These are phyloP conservation scores for Fusarium praegraminearum DNA, from an alignment of 2,329 filamentous ascomycete genomes.

Conservation along the genomic window DNA sequence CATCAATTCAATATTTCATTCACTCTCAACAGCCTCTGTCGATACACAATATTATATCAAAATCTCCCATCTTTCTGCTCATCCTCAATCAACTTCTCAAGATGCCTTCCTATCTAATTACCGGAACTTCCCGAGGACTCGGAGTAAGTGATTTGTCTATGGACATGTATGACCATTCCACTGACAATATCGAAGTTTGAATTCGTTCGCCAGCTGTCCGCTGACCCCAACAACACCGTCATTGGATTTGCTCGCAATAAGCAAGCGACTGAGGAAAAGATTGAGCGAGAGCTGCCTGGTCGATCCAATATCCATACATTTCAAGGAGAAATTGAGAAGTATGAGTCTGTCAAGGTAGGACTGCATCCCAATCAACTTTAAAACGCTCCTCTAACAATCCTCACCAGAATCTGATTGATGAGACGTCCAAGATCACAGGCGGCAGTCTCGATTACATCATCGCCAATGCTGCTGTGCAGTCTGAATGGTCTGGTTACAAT, in stretches of 20 bases:
- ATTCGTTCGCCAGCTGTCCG: slow-evolving; percentile 58
- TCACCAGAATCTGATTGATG: slow-evolving; percentile 44
- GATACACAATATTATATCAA: not conserved
- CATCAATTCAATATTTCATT: fast-evolving
- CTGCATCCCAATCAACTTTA: fast-evolving
- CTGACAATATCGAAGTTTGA: slow-evolving; percentile 28
- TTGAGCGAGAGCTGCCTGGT: slow-evolving; percentile 49
- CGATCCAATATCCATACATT: slow-evolving; percentile 35
- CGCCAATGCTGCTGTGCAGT: slow-evolving; percentile 60
- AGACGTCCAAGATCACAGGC: slow-evolving; percentile 49
- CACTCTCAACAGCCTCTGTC: no score
- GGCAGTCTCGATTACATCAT: slow-evolving; percentile 64
- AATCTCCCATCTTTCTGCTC: not conserved
- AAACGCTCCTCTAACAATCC: not conserved
- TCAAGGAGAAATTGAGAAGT: slow-evolving; percentile 23
- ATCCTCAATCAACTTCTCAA: not conserved
- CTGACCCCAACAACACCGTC: slow-evolving; percentile 55
- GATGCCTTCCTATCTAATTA: slow-evolving; percentile 37
- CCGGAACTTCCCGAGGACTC: slow-evolving; percentile 40
- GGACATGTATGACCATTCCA: fast-evolving
- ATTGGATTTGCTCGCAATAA: slow-evolving; percentile 61
- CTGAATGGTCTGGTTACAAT: slow-evolving; percentile 44
- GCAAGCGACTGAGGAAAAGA: slow-evolving; percentile 54
- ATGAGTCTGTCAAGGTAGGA: slow-evolving; percentile 18
- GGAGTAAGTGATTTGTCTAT: not conserved